Evolutionary conservation across 495 filamentous ascomycete genomes (phyloP).

Genomic region (Saxophila tyrrhenica): DNA sequence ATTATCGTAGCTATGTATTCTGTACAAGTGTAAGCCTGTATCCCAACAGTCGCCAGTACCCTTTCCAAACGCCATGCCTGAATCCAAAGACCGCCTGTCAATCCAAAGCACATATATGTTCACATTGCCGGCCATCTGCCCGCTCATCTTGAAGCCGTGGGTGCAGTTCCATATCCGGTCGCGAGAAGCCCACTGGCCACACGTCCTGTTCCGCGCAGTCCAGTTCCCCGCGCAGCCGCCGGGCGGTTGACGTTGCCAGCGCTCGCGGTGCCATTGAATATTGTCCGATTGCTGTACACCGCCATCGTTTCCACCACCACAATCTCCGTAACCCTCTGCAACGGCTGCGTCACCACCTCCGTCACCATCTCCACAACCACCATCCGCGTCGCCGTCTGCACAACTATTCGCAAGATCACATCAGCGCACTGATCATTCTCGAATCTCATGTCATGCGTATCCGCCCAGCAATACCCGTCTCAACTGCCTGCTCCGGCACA

Average conservation of each 20-base stretch:
- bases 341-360: slow-evolving; percentile 1
- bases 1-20: neutral
- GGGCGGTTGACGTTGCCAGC: neutral
- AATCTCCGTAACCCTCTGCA: neutral
- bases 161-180: neutral
- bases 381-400: neutral
- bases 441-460: slow-evolving; percentile 6
- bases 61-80: neutral
- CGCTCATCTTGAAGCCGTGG: neutral
- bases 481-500: neutral
- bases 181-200: too few relatives aligned
- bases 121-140: neutral
- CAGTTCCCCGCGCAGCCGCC: neutral
- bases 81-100: neutral
- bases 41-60: neutral
- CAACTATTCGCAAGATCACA: neutral
- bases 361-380: slow-evolving; percentile 1
- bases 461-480: slow-evolving; percentile 16
- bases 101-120: too few relatives aligned
- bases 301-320: slow-evolving; percentile 1
- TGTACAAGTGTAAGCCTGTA: neutral
- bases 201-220: neutral
- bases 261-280: neutral
- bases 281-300: neutral
- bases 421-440: neutral